phyloP scores from a whole-genome alignment of 2,329 filamentous ascomycete species.

The Sarocladium brachiariae region DNA sequence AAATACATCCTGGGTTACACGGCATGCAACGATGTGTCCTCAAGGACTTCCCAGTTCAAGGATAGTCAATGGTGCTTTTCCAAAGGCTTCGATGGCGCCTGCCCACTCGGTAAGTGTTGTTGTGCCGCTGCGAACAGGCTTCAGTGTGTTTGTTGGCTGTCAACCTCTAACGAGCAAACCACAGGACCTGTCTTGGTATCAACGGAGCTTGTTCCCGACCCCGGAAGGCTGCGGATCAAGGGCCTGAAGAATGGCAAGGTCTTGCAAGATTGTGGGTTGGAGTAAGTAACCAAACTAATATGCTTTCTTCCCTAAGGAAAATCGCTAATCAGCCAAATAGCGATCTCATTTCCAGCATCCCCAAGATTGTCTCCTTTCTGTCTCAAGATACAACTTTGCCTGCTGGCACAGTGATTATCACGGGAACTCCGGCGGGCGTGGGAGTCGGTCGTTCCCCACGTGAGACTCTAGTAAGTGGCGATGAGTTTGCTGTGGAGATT shows the following conservation, averaged over 20 bases:
- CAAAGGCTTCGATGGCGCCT: conserved; percentile 50
- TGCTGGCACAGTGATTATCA: conserved; percentile 35
- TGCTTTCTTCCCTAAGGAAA: conserved; percentile 13
- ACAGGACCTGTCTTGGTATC: conserved; percentile 43
- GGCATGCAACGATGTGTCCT: conserved; percentile 56
- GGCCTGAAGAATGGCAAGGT: conserved; percentile 44
- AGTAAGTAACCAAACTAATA: too few species aligned
- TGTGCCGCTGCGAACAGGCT: background rate
- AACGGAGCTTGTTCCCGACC: conserved; percentile 32
- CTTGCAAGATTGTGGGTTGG: conserved; percentile 36
- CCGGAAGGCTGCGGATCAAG: conserved; percentile 31
- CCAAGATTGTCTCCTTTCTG: conserved; percentile 34
- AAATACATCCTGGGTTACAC: conserved; percentile 59
- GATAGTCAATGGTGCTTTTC: conserved; percentile 51
- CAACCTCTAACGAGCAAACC: background rate
- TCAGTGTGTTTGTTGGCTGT: background rate
- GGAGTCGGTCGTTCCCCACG: conserved; percentile 31
- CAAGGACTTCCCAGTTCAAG: conserved; percentile 47
- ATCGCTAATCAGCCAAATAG: conserved; percentile 24
- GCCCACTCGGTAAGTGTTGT: conserved; percentile 31
- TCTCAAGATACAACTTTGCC: conserved; percentile 37
- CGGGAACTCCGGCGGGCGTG: conserved; percentile 36
- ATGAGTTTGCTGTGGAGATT: conserved; percentile 37
- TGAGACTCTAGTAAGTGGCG: conserved; percentile 29
- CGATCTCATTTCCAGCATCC: conserved; percentile 47